phyloP scores from a whole-genome alignment of 2,329 filamentous ascomycete genomes.

The Diaporthe vaccinii region DNA sequence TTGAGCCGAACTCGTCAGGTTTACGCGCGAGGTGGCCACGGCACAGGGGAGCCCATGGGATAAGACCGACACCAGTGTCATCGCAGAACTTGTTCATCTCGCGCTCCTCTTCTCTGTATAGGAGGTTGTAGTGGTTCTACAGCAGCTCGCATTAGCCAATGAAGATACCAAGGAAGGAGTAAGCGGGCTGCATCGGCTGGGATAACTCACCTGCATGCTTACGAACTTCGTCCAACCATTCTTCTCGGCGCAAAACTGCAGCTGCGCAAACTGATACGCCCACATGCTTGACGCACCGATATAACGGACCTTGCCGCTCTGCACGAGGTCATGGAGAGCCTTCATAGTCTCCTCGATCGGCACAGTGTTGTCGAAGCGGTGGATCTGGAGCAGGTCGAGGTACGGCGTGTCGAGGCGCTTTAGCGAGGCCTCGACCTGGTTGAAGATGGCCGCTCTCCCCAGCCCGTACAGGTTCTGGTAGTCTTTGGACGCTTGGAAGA shows the following conservation, averaged over 20 bases:
- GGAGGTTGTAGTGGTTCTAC: slow-evolving; percentile 63
- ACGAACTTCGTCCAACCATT: slow-evolving; percentile 73
- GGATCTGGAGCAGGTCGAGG: slow-evolving; percentile 71
- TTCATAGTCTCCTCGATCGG: slow-evolving; percentile 74
- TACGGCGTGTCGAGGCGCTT: slow-evolving; percentile 52
- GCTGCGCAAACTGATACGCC: slow-evolving; percentile 64
- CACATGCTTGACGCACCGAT: slow-evolving; percentile 67
- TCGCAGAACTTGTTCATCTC: slow-evolving; percentile 60
- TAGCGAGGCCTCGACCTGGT: slow-evolving; percentile 54
- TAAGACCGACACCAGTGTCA: slow-evolving; percentile 56
- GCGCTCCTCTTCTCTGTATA: slow-evolving; percentile 74
- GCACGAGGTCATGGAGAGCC: slow-evolving; percentile 71
- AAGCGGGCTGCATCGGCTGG: too few relatives aligned
- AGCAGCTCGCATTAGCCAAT: not conserved
- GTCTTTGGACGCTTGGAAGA: slow-evolving; percentile 52
- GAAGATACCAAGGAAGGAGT: not conserved
- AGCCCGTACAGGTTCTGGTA: slow-evolving; percentile 54
- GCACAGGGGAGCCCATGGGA: slow-evolving; percentile 57
- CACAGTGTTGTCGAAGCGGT: slow-evolving; percentile 68
- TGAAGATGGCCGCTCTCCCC: slow-evolving; percentile 55
- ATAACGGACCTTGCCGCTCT: slow-evolving; percentile 69
- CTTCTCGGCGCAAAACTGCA: slow-evolving; percentile 70
- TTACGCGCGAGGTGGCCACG: slow-evolving; percentile 54
- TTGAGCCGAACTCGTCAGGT: slow-evolving; percentile 47
- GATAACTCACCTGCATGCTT: slow-evolving; percentile 64